These are phyloP conservation scores for Oenanthe javanica DNA, from an alignment of 140 eudicot genomes.

Conservation along the genomic window DNA sequence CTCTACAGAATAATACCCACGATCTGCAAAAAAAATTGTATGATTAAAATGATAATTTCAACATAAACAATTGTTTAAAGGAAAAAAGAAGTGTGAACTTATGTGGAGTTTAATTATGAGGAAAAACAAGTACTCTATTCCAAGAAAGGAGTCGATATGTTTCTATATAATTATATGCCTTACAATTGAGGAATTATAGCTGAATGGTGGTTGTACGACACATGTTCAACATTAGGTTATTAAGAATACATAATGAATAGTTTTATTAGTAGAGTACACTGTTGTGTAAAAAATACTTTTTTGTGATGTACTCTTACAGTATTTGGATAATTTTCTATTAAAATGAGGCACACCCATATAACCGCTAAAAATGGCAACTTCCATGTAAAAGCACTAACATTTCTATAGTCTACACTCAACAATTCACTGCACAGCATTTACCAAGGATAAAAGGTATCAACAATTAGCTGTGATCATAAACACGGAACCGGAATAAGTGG, in stretches of 20 bases:
- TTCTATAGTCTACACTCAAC: too few species aligned
- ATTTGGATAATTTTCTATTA: background rate
- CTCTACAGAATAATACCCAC: slow-evolving; percentile 93
- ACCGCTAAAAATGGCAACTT: too few species aligned
- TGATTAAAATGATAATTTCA: slow-evolving; percentile 12
- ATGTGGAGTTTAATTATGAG: background rate
- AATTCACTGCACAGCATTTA: background rate
- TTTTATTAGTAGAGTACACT: background rate
- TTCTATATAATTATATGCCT: background rate
- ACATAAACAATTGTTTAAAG: background rate
- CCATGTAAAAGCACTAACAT: too few species aligned
- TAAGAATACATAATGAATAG: background rate
- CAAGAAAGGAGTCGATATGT: background rate
- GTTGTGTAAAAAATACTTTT: background rate
- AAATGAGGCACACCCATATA: too few species aligned
- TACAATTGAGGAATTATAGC: too few species aligned
- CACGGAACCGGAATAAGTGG: background rate
- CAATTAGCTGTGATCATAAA: background rate
- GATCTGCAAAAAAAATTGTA: slow-evolving; percentile 43
- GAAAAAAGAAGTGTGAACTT: background rate
- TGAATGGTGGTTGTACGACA: too few species aligned
- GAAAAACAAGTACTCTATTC: background rate
- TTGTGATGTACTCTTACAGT: background rate
- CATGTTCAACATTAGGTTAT: background rate
- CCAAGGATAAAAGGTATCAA: background rate